Conservation (phyloP, 768 basidiomycete genomes). For the Boletales sp. region DNA sequence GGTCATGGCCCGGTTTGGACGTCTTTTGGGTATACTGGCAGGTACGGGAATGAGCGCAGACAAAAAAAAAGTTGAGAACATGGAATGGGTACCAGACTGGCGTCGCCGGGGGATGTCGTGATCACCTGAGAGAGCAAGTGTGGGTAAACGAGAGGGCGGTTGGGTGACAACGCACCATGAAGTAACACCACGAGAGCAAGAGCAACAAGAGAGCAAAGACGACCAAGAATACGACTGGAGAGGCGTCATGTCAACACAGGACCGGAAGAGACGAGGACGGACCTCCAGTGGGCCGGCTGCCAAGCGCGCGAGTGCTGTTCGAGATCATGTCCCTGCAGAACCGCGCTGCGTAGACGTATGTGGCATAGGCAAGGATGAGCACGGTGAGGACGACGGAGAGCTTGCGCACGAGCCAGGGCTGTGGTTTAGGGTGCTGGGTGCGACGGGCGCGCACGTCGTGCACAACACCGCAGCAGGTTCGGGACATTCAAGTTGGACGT, state of each 20-base stretch:
- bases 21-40: slow-evolving; percentile 23
- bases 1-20: slow-evolving; percentile 20
- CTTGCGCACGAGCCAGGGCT: slow-evolving; percentile 76
- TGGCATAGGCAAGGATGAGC: slow-evolving; percentile 61
- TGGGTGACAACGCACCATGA: slow-evolving; percentile 46
- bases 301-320: slow-evolving; percentile 39
- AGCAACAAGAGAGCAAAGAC: slow-evolving; percentile 60
- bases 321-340: slow-evolving; percentile 72
- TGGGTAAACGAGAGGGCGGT: too few species aligned
- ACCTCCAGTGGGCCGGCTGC: slow-evolving; percentile 59
- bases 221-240: slow-evolving; percentile 61
- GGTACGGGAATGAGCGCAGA: slow-evolving; percentile 8
- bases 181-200: slow-evolving; percentile 80
- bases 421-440: slow-evolving; percentile 42
- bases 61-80: background rate
- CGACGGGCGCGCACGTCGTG: slow-evolving; percentile 44
- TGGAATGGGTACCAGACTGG: slow-evolving; percentile 52
- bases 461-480: slow-evolving; percentile 50
- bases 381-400: slow-evolving; percentile 56
- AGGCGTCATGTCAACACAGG: slow-evolving; percentile 3
- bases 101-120: slow-evolving; percentile 65
- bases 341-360: slow-evolving; percentile 75
- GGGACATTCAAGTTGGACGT: slow-evolving; percentile 13
- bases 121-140: slow-evolving; percentile 45
- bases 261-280: slow-evolving; percentile 34